phyloP scores from a whole-genome alignment of 2,329 filamentous ascomycete species.

The Rhynchosporium secalis region DNA sequence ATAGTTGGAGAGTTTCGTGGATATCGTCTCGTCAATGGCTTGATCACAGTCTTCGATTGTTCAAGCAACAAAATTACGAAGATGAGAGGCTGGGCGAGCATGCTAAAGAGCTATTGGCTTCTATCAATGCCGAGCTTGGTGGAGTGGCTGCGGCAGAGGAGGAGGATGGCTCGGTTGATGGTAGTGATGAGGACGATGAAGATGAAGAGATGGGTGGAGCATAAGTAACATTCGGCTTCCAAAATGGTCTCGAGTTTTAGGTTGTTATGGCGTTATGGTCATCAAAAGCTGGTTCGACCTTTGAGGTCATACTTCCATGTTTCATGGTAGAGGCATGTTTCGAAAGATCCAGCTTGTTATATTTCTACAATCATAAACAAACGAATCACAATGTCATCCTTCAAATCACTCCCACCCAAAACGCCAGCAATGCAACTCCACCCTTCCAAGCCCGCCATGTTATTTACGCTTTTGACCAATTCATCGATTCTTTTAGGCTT shows the following conservation, averaged over 20 bases:
- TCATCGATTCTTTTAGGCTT: conserved; percentile 41
- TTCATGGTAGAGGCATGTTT: background rate
- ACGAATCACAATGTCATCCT: background rate
- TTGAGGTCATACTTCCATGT: background rate
- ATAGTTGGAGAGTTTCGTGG: conserved; percentile 55
- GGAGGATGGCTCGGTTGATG: conserved; percentile 54
- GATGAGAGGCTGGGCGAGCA: conserved; percentile 77
- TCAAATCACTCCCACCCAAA: conserved; percentile 11
- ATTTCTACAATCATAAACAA: conserved; percentile 2
- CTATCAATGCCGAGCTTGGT: conserved; percentile 64
- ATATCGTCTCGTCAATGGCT: conserved; percentile 81
- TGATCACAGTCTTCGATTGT: conserved; percentile 77
- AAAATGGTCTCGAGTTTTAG: background rate
- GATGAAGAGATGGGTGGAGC: conserved; percentile 56
- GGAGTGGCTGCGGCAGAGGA: conserved; percentile 59
- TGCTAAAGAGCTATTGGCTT: conserved; percentile 66
- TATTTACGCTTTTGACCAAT: conserved; percentile 21
- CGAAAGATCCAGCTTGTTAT: background rate
- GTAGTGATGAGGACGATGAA: conserved; percentile 49
- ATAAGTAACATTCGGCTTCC: conserved; percentile 32
- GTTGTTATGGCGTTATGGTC: conserved; percentile 9
- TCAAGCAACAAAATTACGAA: conserved; percentile 77
- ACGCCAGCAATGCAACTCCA: conserved; percentile 38
- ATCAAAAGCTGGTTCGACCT: background rate
- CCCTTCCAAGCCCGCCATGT: conserved; percentile 5